Conservation (phyloP, 2,329 filamentous ascomycete species). For the Xenoacremonium recifei region DNA sequence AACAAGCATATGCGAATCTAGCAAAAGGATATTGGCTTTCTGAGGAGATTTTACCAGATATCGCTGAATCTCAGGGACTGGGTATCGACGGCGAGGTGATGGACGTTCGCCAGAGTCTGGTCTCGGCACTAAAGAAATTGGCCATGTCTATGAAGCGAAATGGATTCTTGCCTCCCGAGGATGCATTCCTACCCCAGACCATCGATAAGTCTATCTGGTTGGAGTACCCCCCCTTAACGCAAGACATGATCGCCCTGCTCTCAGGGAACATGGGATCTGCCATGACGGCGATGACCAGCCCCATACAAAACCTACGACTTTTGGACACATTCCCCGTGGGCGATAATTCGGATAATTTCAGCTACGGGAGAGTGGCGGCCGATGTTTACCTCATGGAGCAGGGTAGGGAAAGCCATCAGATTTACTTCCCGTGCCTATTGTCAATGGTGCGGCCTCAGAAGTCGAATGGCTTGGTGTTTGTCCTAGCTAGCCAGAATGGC, state of each 20-base stretch:
- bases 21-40: conserved; percentile 85
- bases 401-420: conserved; percentile 64
- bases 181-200: conserved; percentile 68
- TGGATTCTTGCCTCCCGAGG: conserved; percentile 69
- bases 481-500: conserved; percentile 77
- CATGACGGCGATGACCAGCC: conserved; percentile 47
- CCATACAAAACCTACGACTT: conserved; percentile 49
- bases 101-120: conserved; percentile 54
- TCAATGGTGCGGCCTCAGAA: conserved; percentile 70
- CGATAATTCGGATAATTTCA: conserved; percentile 73
- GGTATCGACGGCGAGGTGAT: conserved; percentile 46
- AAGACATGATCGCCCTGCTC: conserved; percentile 69
- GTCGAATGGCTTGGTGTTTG: conserved; percentile 68
- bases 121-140: conserved; percentile 69
- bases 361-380: conserved; percentile 75
- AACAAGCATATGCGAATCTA: conserved; percentile 82
- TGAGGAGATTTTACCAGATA: conserved; percentile 51
- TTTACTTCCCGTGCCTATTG: conserved; percentile 71
- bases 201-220: conserved; percentile 83
- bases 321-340: conserved; percentile 71
- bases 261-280: conserved; percentile 58
- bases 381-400: conserved; percentile 73
- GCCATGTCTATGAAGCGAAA: conserved; percentile 83
- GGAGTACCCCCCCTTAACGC: conserved; percentile 69
- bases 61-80: conserved; percentile 42